phyloP scores from a whole-genome alignment of 2,329 filamentous ascomycete genomes.

The Nigrospora sphaerica region DNA sequence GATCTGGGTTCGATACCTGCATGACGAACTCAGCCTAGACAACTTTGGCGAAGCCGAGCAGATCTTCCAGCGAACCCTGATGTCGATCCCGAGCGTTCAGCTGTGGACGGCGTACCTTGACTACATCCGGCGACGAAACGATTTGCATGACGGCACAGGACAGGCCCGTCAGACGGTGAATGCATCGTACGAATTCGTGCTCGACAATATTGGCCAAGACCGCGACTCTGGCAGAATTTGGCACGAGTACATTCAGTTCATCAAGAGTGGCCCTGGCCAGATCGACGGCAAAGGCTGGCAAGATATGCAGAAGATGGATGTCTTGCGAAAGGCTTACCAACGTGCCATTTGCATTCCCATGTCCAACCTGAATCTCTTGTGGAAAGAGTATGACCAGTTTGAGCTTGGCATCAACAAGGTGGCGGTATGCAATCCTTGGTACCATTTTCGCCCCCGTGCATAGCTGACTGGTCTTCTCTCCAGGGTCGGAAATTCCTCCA shows the following conservation, averaged over 20 bases:
- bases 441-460: neutral
- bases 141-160: slow-evolving; percentile 74
- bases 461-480: slow-evolving; percentile 11
- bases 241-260: slow-evolving; percentile 91
- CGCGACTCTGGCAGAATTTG: slow-evolving; percentile 84
- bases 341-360: slow-evolving; percentile 84
- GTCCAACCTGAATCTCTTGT: slow-evolving; percentile 72
- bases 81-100: slow-evolving; percentile 72
- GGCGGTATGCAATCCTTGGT: slow-evolving; percentile 47
- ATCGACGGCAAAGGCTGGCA: slow-evolving; percentile 88
- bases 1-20: slow-evolving; percentile 81
- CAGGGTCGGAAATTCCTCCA: slow-evolving; percentile 91
- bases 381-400: slow-evolving; percentile 97
- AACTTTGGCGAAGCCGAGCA: slow-evolving; percentile 74
- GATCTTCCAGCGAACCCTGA: slow-evolving; percentile 75
- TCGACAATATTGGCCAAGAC: slow-evolving; percentile 84
- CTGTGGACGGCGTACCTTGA: slow-evolving; percentile 93
- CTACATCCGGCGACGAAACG: slow-evolving; percentile 87
- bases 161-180: slow-evolving; percentile 72
- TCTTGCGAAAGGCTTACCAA: slow-evolving; percentile 86
- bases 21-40: slow-evolving; percentile 83
- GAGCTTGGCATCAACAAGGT: slow-evolving; percentile 91
- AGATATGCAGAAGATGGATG: slow-evolving; percentile 96
- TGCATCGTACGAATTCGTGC: slow-evolving; percentile 86
- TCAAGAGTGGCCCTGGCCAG: slow-evolving; percentile 79